phyloP scores from a whole-genome alignment of 2,329 filamentous ascomycete genomes.

The Paradendryphiella salina region DNA sequence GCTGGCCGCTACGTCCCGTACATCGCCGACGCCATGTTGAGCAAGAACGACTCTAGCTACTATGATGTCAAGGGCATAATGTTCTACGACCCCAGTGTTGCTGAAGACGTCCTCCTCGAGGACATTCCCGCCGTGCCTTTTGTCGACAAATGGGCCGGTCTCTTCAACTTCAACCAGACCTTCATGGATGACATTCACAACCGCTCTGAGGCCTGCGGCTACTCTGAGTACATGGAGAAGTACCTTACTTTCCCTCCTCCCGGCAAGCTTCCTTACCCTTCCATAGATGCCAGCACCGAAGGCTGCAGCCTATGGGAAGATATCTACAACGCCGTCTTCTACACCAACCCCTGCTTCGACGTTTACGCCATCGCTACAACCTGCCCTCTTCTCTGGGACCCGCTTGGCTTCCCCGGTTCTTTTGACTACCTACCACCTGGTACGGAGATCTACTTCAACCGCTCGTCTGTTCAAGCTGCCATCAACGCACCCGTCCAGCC shows the following conservation, averaged over 20 bases:
- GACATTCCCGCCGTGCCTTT: constrained; percentile 61
- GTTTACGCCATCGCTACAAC: constrained; percentile 73
- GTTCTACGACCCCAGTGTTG: constrained; percentile 72
- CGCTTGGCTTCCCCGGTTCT: constrained; percentile 69
- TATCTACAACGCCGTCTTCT: constrained; percentile 58
- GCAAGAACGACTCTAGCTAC: constrained; percentile 66
- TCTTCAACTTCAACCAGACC: constrained; percentile 67
- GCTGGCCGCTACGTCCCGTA: constrained; percentile 68
- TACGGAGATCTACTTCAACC: constrained; percentile 69
- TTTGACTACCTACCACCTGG: constrained; percentile 66
- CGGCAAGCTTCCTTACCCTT: constrained; percentile 60
- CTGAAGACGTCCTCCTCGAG: constrained; percentile 56
- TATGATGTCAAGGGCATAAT: constrained; percentile 70
- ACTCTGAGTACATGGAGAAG: constrained; percentile 60
- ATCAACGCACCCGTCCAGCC: constrained; percentile 64
- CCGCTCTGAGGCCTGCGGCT: constrained; percentile 63
- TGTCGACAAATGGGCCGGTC: constrained; percentile 61
- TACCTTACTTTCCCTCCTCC: constrained; percentile 71
- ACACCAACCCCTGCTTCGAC: constrained; percentile 77
- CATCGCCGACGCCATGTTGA: constrained; percentile 72
- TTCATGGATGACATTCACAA: constrained; percentile 58
- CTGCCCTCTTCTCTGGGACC: constrained; percentile 71
- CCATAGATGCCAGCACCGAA: constrained; percentile 49
- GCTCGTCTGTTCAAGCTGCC: constrained; percentile 68
- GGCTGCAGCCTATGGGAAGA: constrained; percentile 64